Conservation (phyloP, 2,329 filamentous ascomycete genomes). For the Cordyceps farinosa region DNA sequence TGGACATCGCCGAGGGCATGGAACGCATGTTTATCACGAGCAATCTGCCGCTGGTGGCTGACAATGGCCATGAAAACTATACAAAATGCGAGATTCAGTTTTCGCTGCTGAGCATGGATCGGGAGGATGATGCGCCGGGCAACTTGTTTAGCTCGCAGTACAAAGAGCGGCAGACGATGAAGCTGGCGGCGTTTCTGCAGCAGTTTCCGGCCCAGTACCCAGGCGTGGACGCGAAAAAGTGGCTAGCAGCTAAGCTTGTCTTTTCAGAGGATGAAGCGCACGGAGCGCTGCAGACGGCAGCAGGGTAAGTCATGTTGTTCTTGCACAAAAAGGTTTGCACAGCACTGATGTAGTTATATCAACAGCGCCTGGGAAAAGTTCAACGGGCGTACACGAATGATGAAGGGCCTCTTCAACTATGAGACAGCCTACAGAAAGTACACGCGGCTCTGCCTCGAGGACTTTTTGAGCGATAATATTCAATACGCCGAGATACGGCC, state of each 20-base stretch:
- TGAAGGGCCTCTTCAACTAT: slow-evolving; percentile 70
- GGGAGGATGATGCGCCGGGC: slow-evolving; percentile 33
- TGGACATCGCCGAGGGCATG: slow-evolving; percentile 53
- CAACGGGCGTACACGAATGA: slow-evolving; percentile 65
- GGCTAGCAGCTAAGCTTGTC: slow-evolving; percentile 60
- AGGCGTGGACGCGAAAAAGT: slow-evolving; percentile 39
- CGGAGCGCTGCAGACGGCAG: slow-evolving; percentile 44
- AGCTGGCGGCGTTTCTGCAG: slow-evolving; percentile 38
- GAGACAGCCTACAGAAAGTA: slow-evolving; percentile 60
- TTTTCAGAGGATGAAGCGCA: slow-evolving; percentile 61
- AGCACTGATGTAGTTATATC: slow-evolving; percentile 17
- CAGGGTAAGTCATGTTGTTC: slow-evolving; percentile 45
- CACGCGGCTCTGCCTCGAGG: slow-evolving; percentile 55
- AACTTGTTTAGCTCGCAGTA: slow-evolving; percentile 52
- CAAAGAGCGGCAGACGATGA: slow-evolving; percentile 41
- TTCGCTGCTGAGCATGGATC: slow-evolving; percentile 40
- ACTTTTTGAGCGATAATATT: slow-evolving; percentile 62
- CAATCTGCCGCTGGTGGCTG: slow-evolving; percentile 41
- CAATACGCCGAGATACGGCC: slow-evolving; percentile 70
- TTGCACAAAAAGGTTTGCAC: not conserved
- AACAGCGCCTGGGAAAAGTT: slow-evolving; percentile 58
- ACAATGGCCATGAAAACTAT: slow-evolving; percentile 41
- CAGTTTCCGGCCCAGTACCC: slow-evolving; percentile 30
- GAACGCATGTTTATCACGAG: slow-evolving; percentile 68
- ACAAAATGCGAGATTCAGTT: slow-evolving; percentile 60